Percentiles rank a stretch among this genome's conserved stretches.
Evolutionary conservation across 352 stramenopile genomes (phyloP).

Genomic region (Phytophthora rubi): DNA sequence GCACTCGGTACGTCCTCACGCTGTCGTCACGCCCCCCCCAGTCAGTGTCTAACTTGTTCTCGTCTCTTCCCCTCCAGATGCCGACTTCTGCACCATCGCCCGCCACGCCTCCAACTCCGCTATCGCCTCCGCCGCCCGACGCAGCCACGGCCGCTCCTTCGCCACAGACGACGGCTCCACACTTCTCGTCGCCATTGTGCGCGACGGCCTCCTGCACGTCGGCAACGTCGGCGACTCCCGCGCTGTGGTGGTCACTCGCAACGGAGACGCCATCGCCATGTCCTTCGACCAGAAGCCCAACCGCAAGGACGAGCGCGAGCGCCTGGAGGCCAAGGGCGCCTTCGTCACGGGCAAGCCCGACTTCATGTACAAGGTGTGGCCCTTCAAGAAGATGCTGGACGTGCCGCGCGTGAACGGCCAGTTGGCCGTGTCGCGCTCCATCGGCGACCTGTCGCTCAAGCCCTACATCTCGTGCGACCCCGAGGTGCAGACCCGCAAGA

Average conservation of each 20-base stretch:
- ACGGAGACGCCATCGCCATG: slow-evolving; percentile 61
- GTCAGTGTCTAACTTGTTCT: slow-evolving; percentile 10
- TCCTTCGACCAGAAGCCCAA: slow-evolving; percentile 87
- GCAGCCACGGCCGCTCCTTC: slow-evolving; percentile 47
- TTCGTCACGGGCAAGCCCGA: slow-evolving; percentile 66
- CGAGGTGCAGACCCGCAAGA: slow-evolving; percentile 69
- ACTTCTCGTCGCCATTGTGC: slow-evolving; percentile 78
- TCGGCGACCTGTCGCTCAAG: slow-evolving; percentile 84
- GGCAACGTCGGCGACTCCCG: slow-evolving; percentile 88
- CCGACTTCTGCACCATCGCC: slow-evolving; percentile 73
- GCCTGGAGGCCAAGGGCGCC: slow-evolving; percentile 73
- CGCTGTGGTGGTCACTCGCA: slow-evolving; percentile 66
- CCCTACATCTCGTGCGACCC: slow-evolving; percentile 78
- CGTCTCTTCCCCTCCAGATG: slow-evolving; percentile 36
- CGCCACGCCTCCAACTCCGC: slow-evolving; percentile 44
- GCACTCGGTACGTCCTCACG: slow-evolving; percentile 51
- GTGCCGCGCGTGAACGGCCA: slow-evolving; percentile 83
- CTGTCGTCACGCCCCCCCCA: background rate
- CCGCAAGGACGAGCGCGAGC: slow-evolving; percentile 72
- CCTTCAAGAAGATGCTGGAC: slow-evolving; percentile 78
- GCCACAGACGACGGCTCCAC: slow-evolving; percentile 83
- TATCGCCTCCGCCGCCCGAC: slow-evolving; percentile 27
- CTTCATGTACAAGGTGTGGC: slow-evolving; percentile 79
- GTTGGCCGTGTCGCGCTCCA: slow-evolving; percentile 84
- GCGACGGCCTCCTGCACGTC: slow-evolving; percentile 69